Base-by-base conservation (phyloP, 345 rosid genomes). In the Eucalyptus marginata region DNA sequence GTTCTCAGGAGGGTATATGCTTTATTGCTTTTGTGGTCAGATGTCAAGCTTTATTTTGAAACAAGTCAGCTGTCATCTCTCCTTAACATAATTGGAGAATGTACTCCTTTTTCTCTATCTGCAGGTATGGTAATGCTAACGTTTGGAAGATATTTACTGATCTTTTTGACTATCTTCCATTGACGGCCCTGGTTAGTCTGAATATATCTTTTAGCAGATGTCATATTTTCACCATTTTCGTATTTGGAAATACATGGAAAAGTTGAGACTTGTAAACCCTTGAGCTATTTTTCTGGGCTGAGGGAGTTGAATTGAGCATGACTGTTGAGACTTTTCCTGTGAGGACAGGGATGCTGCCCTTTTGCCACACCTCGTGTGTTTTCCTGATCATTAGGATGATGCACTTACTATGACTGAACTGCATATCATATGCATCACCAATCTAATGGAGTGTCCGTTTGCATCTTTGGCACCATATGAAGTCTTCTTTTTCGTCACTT, bases 91-190 rank as follows among this genome's bases (percentile, higher is more conserved):
- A 44, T 36, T 86, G 47, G 66, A 52, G 58, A 51, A 86, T 58
- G 25, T 58, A 22, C 47, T 43, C n/a, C 31, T 54, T 56, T 49
- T 51, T 44, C 49, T 68, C 51, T 16, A 20, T 86, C 86, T 93
- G 92, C 95, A 97, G 99, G 93, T 97, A 97, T 91, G 99, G 99
- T 59, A 97, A 95, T 91, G 99, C 99, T 86, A 95, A 95, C 88
- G 98, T 97, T 86, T 96, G 99, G 98, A 97, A 97, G 94, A 96
- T 91, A 89, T 96, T 96, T 89, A 97, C 99, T 47, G 99, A 97
- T 90, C 94, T 97, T 88, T 97, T 97, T 89, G 99, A 97, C 90
- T 97, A 96, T 94, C 95, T 98, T 88, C 98, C 99, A 46, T 91
- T 96, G 92, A 97, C 99, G 81, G 99, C 99, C 88, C 92, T 98